Evolutionary conservation across 2,329 filamentous ascomycete species (phyloP).

Genomic region (Colletotrichum eleusines): DNA sequence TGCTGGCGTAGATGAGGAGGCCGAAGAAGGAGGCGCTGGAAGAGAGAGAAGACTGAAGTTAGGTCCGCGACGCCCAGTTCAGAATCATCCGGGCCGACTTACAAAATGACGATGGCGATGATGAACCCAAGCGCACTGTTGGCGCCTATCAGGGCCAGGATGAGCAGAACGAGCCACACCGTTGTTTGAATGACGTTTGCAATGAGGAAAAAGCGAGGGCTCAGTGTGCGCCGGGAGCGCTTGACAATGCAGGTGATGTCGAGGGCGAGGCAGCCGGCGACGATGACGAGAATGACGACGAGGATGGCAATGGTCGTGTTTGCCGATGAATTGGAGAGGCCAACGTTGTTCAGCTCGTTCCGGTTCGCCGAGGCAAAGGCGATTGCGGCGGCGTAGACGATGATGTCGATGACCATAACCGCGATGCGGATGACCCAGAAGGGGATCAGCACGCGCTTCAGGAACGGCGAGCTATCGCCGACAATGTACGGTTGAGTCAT

Average conservation of each 20-base stretch:
- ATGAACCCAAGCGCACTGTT: slow-evolving; percentile 32
- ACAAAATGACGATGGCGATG: slow-evolving; percentile 48
- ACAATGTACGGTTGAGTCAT: slow-evolving; percentile 47
- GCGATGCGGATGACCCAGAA: slow-evolving; percentile 51
- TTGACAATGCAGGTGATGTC: slow-evolving; percentile 51
- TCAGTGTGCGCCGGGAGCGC: slow-evolving; percentile 48
- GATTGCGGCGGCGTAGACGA: slow-evolving; percentile 44
- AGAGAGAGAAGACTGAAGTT: neutral
- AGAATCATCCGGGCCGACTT: slow-evolving; percentile 26
- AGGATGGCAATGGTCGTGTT: slow-evolving; percentile 43
- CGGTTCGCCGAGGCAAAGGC: slow-evolving; percentile 41
- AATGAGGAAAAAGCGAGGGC: slow-evolving; percentile 50
- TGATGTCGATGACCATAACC: slow-evolving; percentile 47
- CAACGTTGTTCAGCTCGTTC: slow-evolving; percentile 38
- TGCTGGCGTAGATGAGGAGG: slow-evolving; percentile 49
- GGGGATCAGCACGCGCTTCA: slow-evolving; percentile 51
- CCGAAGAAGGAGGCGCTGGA: slow-evolving; percentile 50
- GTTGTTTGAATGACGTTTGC: slow-evolving; percentile 46
- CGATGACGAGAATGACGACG: slow-evolving; percentile 46
- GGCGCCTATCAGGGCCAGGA: slow-evolving; percentile 45
- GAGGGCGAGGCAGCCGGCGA: slow-evolving; percentile 47
- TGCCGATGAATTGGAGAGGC: neutral
- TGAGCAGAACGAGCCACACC: slow-evolving; percentile 47
- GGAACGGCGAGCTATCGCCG: slow-evolving; percentile 50
- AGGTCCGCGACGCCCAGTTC: neutral